Evolutionary conservation across 2,329 filamentous ascomycete species (phyloP), one percentile per base, ranked within the genome.

Genomic region (Geosmithia morbida): DNA sequence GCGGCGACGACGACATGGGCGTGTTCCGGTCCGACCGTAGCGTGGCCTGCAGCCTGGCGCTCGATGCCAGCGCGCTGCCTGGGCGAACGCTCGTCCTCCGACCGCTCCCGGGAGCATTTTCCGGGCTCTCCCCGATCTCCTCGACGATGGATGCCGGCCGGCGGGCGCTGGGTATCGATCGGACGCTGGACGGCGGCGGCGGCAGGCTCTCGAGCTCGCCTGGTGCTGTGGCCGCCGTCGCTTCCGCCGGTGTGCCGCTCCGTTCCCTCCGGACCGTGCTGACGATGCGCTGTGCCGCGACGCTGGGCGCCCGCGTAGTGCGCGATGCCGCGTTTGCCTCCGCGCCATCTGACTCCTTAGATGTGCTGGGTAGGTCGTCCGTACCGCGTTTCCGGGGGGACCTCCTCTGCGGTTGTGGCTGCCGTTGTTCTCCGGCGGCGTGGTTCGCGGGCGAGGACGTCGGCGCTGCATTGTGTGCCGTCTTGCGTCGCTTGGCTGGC

Each of bases 31-130:
- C 59, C 1, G 57, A 55, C 19, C 55, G 53, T 1, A 72, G 47
- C 0, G 65, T 59, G 47, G 64, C 60, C 43, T 71, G 67, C 16
- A 77, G 55, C n/a, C 65, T 63, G 0, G 62, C 58, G 19, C 66
- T 70, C 2, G 66, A 69, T 2, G 61, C 63, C 7, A 67, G 50
- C 1, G 61, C 60, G 1, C 59, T 61, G 33, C 58, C 60, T 7
- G 61, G 54, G 14, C 57, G 59, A 14, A 73, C 55, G 3, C 57
- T 64, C 22, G 68, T 66, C 45, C 74, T 61, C 8, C 66, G 67
- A 1, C 75, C 76, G 51, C 74, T 79, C 2, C 75, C 76, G 1
- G 75, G 76, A 14, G 74, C 74, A 52, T 72, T 58, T 8, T 54
- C 60, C 1, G 77, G 76, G 48, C 74, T 78, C 54, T 80, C 59